Base-by-base conservation (phyloP, 1,139 yeast species). In the Candida neerlandica region DNA sequence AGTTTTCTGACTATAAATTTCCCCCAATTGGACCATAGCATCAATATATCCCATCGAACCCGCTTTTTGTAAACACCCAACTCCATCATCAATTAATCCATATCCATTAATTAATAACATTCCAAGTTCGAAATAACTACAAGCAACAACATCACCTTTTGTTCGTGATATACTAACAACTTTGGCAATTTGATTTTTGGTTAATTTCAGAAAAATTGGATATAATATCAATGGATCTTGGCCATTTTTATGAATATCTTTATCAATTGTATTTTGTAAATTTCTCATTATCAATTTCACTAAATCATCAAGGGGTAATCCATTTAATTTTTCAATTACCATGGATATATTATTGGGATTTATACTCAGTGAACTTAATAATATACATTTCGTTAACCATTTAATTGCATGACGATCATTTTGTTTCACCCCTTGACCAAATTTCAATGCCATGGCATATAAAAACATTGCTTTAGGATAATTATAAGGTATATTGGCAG, bases 11-110 rank as follows among this genome's bases (percentile, higher is more conserved):
- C 82, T 71, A 85, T 89, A 87, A 14, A 87, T 66, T 44, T 81
- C 84, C 1, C 95, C 96, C 39, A 90, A 81, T 54, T 83, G 83
- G 18, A 83, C 71, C 84, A 87, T 81, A 0, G 92, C 85, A 54
- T 84, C 86, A 1, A 80, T 75, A 58, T 84, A 83, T 2, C 95
- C 96, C 66, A 86, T 68, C 14, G 84, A 73, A 0, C 85, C 94
- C 2, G 92, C 85, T 60, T 83, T 76, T 54, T 86, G 86, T 45
- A 86, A 70, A 54, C 82, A 80, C 52, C 73, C 73, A 38, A 88
- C 69, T 0, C 90, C 95, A 58, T 86, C 84, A 52, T 74, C 72
- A 9, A 67, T 70, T 12, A 67, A 67, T 0, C 91, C 91, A 80
- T 81, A 77, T 3, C 89, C 90, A 58, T 79, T 77, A 45, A 81